Conservation (phyloP, 2,329 filamentous ascomycete species). For the Fusarium keratoplasticum region DNA sequence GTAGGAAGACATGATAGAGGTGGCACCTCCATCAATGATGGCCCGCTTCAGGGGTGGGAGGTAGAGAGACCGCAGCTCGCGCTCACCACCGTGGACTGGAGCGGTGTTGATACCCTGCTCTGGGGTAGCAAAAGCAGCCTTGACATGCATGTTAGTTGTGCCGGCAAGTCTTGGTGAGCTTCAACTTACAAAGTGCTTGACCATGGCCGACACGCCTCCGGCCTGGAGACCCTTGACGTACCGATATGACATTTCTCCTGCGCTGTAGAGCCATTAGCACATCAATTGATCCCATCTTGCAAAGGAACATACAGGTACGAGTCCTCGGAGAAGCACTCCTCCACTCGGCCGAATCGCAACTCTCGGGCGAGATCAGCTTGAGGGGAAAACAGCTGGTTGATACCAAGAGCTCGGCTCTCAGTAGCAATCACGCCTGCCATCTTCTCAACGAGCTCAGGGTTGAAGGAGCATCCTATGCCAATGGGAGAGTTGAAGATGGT, state of each 20-base stretch:
- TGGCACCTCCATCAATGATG: slow-evolving; percentile 77
- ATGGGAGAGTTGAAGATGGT: slow-evolving; percentile 86
- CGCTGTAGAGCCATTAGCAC: slow-evolving; percentile 42
- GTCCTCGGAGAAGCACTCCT: slow-evolving; percentile 80
- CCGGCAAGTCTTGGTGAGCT: not conserved
- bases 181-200: slow-evolving; percentile 75
- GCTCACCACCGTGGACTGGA: slow-evolving; percentile 64
- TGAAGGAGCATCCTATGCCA: slow-evolving; percentile 77
- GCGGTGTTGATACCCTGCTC: slow-evolving; percentile 80
- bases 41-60: slow-evolving; percentile 74
- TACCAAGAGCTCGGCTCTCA: slow-evolving; percentile 74
- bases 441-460: slow-evolving; percentile 70
- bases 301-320: slow-evolving; percentile 61
- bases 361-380: slow-evolving; percentile 78
- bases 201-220: slow-evolving; percentile 74
- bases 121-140: slow-evolving; percentile 72
- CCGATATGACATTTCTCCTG: slow-evolving; percentile 74
- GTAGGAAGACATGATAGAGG: slow-evolving; percentile 79
- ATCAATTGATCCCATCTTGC: not conserved
- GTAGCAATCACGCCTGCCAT: slow-evolving; percentile 75
- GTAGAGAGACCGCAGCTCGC: slow-evolving; percentile 66
- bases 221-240: slow-evolving; percentile 70
- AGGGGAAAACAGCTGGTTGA: slow-evolving; percentile 80
- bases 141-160: not conserved
- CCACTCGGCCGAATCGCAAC: slow-evolving; percentile 77